Conservation (phyloP, 2,329 filamentous ascomycete species). For the Blastomyces silverae region DNA sequence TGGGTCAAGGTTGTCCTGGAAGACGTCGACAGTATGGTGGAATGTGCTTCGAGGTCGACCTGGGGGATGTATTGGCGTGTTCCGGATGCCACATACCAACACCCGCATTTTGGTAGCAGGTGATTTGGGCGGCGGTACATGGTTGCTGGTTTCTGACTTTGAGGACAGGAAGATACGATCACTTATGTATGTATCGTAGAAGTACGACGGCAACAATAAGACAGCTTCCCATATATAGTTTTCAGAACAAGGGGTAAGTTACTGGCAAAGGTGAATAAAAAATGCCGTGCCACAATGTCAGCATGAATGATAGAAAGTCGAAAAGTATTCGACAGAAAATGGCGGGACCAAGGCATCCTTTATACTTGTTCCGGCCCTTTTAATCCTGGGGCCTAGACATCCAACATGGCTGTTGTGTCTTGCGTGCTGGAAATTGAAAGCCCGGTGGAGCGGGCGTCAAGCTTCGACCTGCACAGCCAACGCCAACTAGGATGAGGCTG, state of each 20-base stretch:
- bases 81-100: not conserved
- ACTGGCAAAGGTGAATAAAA: not conserved
- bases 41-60: constrained; percentile 51
- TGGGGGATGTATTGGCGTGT: constrained; percentile 51
- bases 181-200: not conserved
- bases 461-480: too few relatives aligned
- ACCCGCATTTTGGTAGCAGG: not conserved
- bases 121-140: not conserved
- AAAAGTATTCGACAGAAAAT: not conserved
- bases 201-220: not conserved
- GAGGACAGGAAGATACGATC: not conserved
- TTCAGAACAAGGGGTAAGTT: not conserved
- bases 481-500: too few relatives aligned
- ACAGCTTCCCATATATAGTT: not conserved
- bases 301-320: not conserved
- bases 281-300: not conserved
- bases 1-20: constrained; percentile 50
- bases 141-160: not conserved
- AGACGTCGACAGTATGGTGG: constrained; percentile 53
- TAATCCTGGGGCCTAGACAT: too few relatives aligned
- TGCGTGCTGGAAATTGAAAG: too few relatives aligned
- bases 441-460: too few relatives aligned
- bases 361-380: not conserved
- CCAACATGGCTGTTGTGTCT: too few relatives aligned
- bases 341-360: too few relatives aligned